Conservation (phyloP, 2,329 filamentous ascomycete genomes). For the Thelonectria rubi region DNA sequence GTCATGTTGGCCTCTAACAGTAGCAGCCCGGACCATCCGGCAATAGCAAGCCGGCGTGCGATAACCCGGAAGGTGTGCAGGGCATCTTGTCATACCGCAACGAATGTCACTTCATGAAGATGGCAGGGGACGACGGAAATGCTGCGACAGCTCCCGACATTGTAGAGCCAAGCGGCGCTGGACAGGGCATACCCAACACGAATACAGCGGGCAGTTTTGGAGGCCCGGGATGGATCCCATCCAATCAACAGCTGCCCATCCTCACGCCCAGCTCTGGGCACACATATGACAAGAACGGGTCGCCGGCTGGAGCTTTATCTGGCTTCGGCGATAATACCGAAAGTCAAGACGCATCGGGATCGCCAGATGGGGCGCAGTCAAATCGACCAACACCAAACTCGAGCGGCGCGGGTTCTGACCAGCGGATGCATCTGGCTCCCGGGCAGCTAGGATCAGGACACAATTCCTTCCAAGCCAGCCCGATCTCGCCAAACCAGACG, state of each 20-base stretch:
- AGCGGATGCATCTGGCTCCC: conserved; percentile 40
- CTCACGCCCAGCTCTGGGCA: conserved; percentile 47
- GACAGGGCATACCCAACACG: conserved; percentile 34
- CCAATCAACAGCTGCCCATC: conserved; percentile 52
- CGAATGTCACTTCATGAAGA: conserved; percentile 56
- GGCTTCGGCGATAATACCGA: conserved; percentile 58
- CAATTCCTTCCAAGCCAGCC: conserved; percentile 62
- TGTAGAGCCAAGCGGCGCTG: conserved; percentile 47
- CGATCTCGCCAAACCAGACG: conserved; percentile 56
- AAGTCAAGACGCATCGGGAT: conserved; percentile 57
- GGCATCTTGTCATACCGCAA: conserved; percentile 57
- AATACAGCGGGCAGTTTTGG: conserved; percentile 42
- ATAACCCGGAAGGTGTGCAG: conserved; percentile 48
- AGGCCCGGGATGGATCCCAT: conserved; percentile 50
- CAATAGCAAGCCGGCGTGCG: conserved; percentile 43
- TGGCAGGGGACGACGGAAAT: conserved; percentile 52
- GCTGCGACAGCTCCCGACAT: conserved; percentile 51
- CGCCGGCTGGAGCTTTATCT: conserved; percentile 41
- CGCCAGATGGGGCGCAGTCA: conserved; percentile 60
- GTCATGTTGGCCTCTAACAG: conserved; percentile 32
- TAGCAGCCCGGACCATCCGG: conserved; percentile 42
- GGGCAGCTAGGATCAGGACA: conserved; percentile 51
- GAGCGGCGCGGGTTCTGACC: conserved; percentile 50
- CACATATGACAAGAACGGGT: conserved; percentile 47
- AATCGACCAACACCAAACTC: conserved; percentile 69